These are phyloP conservation scores for Lactarius sp. DNA, from an alignment of 768 basidiomycete species.

Conservation along the genomic window DNA sequence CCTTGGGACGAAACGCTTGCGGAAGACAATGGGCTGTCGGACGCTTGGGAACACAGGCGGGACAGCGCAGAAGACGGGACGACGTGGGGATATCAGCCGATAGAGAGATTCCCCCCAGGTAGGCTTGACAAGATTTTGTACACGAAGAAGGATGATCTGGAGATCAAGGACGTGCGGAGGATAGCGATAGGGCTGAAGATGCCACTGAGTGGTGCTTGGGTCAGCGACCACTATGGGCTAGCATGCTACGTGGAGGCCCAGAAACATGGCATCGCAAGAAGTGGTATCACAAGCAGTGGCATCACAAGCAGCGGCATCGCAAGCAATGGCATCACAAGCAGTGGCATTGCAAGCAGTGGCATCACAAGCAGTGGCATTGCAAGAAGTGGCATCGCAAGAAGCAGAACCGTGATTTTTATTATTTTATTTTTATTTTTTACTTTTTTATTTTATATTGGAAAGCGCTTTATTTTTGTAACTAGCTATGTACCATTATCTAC, in stretches of 20 bases:
- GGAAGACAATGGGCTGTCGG: conserved; percentile 44
- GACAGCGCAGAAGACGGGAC: conserved; percentile 36
- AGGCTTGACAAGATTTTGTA: conserved; percentile 68
- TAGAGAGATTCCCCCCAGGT: conserved; percentile 41
- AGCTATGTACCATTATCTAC: too few species aligned
- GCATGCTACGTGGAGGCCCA: conserved; percentile 35
- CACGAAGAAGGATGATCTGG: conserved; percentile 43
- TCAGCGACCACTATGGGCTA: conserved; percentile 69
- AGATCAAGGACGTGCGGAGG: conserved; percentile 47
- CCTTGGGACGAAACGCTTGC: conserved; percentile 42
- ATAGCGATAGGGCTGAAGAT: conserved; percentile 55
- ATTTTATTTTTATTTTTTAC: too few species aligned
- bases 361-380: too few species aligned
- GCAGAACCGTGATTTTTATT: too few species aligned
- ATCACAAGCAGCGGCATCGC: too few species aligned
- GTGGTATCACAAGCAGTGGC: too few species aligned
- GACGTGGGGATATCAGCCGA: conserved; percentile 72
- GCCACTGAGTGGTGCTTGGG: conserved; percentile 37
- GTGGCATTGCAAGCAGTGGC: too few species aligned
- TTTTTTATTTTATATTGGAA: too few species aligned
- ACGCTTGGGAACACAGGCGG: conserved; percentile 49
- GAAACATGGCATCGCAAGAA: too few species aligned
- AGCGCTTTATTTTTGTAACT: too few species aligned
- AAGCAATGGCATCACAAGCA: too few species aligned
- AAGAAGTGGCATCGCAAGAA: too few species aligned